These are phyloP conservation scores for Penicillium soppii DNA, from an alignment of 495 filamentous ascomycete species.

Conservation along the genomic window DNA sequence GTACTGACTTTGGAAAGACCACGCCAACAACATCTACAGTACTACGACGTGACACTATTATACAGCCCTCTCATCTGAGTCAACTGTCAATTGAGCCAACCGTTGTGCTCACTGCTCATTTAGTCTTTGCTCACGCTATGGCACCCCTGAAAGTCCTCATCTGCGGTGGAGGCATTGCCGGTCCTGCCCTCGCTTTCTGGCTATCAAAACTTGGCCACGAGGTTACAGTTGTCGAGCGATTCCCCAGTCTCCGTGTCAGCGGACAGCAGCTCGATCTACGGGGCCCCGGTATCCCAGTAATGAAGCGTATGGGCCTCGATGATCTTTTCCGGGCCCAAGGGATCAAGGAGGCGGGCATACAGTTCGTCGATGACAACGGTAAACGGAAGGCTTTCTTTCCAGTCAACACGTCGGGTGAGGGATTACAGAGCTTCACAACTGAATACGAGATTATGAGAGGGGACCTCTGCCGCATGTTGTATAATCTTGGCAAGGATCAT, in stretches of 20 bases:
- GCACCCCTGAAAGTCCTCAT: constrained; percentile 27
- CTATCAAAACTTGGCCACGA: constrained; percentile 46
- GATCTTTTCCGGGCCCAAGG: constrained; percentile 36
- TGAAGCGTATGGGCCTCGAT: constrained; percentile 53
- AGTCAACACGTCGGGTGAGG: constrained; percentile 27
- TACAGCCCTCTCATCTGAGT: background rate
- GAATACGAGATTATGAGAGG: constrained; percentile 60
- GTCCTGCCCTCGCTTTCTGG: constrained; percentile 52
- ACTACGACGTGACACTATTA: background rate
- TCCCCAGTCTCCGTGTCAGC: constrained; percentile 36
- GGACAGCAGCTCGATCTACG: constrained; percentile 58
- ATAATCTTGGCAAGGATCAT: constrained; percentile 40
- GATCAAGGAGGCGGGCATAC: constrained; percentile 2
- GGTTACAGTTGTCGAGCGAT: constrained; percentile 55
- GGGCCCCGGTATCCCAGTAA: constrained; percentile 44
- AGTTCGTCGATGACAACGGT: constrained; percentile 44
- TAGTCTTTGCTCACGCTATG: constrained; percentile 15
- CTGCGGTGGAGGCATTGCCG: constrained; percentile 23
- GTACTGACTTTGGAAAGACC: background rate
- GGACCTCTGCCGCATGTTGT: constrained; percentile 47
- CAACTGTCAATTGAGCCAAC: background rate
- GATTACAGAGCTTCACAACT: constrained; percentile 23
- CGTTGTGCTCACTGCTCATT: background rate
- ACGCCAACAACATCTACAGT: background rate
- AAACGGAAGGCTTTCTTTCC: constrained; percentile 29